These are phyloP conservation scores for Zychaea mexicana DNA, from an alignment of 371 early-diverging fungal genomes.

Conservation along the genomic window DNA sequence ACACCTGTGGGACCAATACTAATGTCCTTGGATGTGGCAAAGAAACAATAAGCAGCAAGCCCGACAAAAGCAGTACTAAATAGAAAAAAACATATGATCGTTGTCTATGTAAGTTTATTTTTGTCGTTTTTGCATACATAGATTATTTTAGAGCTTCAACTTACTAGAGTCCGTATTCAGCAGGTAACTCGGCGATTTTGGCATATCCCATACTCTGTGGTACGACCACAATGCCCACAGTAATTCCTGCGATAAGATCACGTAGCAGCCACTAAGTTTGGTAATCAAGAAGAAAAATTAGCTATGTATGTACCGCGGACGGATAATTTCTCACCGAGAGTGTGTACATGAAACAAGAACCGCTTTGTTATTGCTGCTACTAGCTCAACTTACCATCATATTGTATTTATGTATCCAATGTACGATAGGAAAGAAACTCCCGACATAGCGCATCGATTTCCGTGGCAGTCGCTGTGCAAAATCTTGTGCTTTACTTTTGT, in stretches of 20 bases:
- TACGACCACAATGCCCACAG: constrained; percentile 84
- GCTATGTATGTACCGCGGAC: background rate
- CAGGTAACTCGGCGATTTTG: constrained; percentile 79
- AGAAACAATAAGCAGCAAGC: constrained; percentile 73
- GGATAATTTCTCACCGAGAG: background rate
- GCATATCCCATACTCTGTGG: constrained; percentile 89
- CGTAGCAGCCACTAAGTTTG: constrained; percentile 70
- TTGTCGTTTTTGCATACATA: background rate
- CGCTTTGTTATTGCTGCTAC: background rate
- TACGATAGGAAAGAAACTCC: constrained; percentile 63
- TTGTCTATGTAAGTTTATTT: no score
- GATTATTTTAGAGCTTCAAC: background rate
- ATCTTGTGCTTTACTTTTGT: constrained; percentile 24
- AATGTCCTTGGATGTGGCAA: constrained; percentile 86
- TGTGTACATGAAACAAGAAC: background rate
- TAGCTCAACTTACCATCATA: constrained; percentile 20
- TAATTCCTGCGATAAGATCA: constrained; percentile 85
- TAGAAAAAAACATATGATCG: background rate
- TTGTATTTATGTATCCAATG: constrained; percentile 80
- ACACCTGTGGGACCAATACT: constrained; percentile 81
- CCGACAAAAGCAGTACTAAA: constrained; percentile 69
- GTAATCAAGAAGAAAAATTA: background rate
- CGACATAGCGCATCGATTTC: constrained; percentile 30
- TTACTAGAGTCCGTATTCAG: constrained; percentile 88
- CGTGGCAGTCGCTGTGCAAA: constrained; percentile 29